Base-by-base conservation (phyloP, 1,284 basidiomycete genomes). In the Binderoboletus segoi region DNA sequence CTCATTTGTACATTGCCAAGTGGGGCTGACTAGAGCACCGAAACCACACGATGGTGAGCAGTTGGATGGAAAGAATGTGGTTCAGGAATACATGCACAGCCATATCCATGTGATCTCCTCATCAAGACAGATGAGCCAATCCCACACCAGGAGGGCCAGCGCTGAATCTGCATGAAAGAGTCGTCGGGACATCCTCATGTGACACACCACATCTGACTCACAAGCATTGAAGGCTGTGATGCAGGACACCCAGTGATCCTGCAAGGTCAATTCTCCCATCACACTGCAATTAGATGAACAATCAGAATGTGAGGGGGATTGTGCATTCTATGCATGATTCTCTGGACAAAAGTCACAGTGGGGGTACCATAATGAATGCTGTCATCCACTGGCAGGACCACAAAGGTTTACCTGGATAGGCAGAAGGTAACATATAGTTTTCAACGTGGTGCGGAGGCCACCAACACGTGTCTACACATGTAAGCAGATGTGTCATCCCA, bases 21-120 rank as follows among this genome's bases (percentile, higher is more conserved):
- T 20, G 37, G 8, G 46, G 42, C 35, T 52, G 55, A 28, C 60
- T 60, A 23, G 28, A 16, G n/a, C 32, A 41, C 23, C 47, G 24
- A 48, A 37, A 43, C 10, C 20, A 24, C 32, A n/a, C 2, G 20
- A 43, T 15, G 20, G n/a, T 44, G 21, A 52, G 30, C 20, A n/a
- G 30, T 18, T 16, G 30, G 21, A 37, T 4, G 33, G 37, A 40
- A 15, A 47, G 21, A 4, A 48, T n/a, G 23, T 32, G 24, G 21
- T 13, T 32, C 5, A 8, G 18, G 7, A n/a, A 56, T 15, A 37
- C 33, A 58, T 49, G 42, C 33, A 62, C 55, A 38, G 49, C 50
- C 56, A 59, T 59, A 59, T 45, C 60, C 60, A 59, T 33, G 30
- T 47, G 32, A 62, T 46, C 41, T 59, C 56, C 12, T 62, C 13